These are phyloP conservation scores for Bruguiera hainesii DNA, from an alignment of 441 rosid species.

Conservation along the genomic window DNA sequence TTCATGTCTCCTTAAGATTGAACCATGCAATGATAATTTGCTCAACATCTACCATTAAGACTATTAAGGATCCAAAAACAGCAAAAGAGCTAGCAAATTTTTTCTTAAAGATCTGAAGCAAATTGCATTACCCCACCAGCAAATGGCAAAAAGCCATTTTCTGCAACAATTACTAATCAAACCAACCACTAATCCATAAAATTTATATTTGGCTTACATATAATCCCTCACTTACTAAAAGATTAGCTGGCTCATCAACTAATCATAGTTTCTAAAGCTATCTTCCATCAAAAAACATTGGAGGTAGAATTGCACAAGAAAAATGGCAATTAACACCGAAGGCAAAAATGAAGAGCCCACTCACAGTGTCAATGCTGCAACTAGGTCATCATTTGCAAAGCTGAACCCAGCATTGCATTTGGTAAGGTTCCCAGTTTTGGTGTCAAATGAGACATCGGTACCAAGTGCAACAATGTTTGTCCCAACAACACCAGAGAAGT, in stretches of 20 bases:
- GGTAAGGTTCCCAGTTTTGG: conserved; percentile 69
- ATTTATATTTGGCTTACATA: background rate
- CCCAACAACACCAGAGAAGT: conserved; percentile 81
- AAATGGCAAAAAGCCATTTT: background rate
- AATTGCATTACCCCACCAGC: background rate
- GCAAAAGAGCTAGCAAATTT: background rate
- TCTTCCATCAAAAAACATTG: background rate
- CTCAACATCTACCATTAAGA: background rate
- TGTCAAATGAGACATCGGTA: conserved; percentile 72
- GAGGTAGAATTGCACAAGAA: background rate
- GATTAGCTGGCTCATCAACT: no score
- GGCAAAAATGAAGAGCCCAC: conserved; percentile 21
- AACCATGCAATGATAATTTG: background rate
- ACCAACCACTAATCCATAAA: background rate
- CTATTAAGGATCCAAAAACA: background rate
- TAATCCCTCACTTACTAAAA: background rate
- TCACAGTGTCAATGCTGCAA: conserved; percentile 76
- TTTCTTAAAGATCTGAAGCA: background rate
- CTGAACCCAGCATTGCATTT: conserved; percentile 75
- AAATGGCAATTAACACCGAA: background rate
- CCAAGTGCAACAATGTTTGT: conserved; percentile 55
- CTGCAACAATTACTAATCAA: background rate
- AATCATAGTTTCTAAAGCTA: no score
- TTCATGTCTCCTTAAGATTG: background rate
- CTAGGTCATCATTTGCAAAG: conserved; percentile 58